Conservation (phyloP, 768 basidiomycete species). For the Mycena vitilis region DNA sequence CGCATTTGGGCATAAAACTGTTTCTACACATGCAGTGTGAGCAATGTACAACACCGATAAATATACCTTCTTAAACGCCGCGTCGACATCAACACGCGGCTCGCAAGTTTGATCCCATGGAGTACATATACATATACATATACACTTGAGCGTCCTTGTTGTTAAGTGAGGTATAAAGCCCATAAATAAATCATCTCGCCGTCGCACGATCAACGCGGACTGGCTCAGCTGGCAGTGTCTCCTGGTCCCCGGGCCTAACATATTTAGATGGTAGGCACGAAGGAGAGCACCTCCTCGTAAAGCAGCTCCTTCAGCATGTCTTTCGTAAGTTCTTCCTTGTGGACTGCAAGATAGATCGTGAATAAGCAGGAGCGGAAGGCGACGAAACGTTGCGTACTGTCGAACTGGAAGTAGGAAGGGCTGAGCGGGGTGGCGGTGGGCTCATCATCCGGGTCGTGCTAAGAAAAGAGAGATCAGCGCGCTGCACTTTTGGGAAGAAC, state of each 20-base stretch:
- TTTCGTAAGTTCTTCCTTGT: constrained; percentile 81
- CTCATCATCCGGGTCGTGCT: constrained; percentile 93
- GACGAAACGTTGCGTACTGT: constrained; percentile 61
- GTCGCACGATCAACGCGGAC: too few relatives aligned
- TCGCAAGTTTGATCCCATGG: too few relatives aligned
- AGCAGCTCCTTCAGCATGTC: constrained; percentile 86
- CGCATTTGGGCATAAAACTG: too few relatives aligned
- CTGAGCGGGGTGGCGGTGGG: constrained; percentile 84
- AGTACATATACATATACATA: too few relatives aligned
- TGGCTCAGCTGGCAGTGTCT: background rate
- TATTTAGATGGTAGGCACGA: constrained; percentile 71
- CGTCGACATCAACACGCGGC: constrained; percentile 2
- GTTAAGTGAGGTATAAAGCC: too few relatives aligned
- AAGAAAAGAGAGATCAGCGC: constrained; percentile 27
- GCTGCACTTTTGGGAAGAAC: constrained; percentile 1
- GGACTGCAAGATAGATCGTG: constrained; percentile 51
- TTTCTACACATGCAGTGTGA: too few relatives aligned
- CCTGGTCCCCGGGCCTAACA: background rate
- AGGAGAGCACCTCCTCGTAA: constrained; percentile 86
- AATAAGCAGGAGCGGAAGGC: constrained; percentile 4
- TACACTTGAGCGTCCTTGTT: too few relatives aligned
- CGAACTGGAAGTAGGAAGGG: constrained; percentile 92
- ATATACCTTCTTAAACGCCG: constrained; percentile 12
- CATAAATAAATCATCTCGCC: too few relatives aligned
- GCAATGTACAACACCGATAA: background rate